These are phyloP conservation scores for Amanita rubescens DNA, from an alignment of 768 basidiomycete genomes.

Conservation along the genomic window DNA sequence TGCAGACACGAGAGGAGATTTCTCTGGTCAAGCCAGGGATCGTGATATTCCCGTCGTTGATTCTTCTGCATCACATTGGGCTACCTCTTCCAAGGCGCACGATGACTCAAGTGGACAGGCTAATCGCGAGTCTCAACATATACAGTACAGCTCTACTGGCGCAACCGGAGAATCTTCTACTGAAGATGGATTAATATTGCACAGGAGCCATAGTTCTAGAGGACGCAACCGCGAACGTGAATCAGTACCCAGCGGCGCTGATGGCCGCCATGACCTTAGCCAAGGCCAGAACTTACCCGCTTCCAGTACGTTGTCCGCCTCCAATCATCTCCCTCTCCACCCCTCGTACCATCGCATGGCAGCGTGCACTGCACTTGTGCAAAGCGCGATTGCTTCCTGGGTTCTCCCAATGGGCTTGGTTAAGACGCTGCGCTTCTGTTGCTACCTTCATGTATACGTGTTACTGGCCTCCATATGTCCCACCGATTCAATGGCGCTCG, in stretches of 20 bases:
- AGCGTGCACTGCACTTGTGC: conserved; percentile 3
- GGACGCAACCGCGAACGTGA: conserved; percentile 25
- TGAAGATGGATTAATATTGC: conserved; percentile 15
- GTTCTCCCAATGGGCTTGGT: conserved; percentile 14
- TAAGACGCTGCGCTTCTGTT: conserved; percentile 21
- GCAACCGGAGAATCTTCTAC: conserved; percentile 1
- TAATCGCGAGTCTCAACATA: conserved; percentile 3
- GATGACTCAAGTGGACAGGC: conserved; percentile 2
- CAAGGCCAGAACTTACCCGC: conserved; percentile 30
- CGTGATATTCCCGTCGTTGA: neutral
- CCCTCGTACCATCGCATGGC: conserved; percentile 24
- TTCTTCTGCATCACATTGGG: neutral
- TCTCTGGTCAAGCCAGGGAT: neutral
- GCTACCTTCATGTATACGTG: conserved; percentile 19
- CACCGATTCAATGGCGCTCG: conserved; percentile 34
- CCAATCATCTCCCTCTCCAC: conserved; percentile 33
- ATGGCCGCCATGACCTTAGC: conserved; percentile 20
- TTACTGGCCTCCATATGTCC: conserved; percentile 22
- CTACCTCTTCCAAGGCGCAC: neutral
- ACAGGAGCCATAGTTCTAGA: conserved; percentile 20
- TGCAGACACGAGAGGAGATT: conserved; percentile 4
- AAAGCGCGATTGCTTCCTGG: conserved; percentile 15
- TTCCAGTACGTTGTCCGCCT: conserved; percentile 62
- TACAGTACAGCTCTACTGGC: neutral
- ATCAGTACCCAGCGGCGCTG: conserved; percentile 14